Percentiles rank a stretch among this genome's conserved stretches.
Evolutionary conservation across 805 yeast species (phyloP).

Genomic region (Kuraishia piskuri): DNA sequence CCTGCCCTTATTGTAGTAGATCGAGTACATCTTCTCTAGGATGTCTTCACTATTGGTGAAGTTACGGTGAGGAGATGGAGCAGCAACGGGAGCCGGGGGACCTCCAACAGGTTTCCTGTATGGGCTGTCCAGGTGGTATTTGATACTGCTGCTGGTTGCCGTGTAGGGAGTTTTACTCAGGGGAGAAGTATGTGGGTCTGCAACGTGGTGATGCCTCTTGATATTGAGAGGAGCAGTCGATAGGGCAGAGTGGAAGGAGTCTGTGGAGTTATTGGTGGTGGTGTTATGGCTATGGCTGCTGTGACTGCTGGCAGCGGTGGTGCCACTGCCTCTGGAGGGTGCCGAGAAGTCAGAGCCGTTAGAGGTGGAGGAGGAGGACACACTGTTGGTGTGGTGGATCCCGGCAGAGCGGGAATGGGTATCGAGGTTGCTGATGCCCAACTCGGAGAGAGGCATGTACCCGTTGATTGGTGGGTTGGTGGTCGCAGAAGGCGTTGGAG

Average conservation of each 20-base stretch:
- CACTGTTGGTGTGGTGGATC: neutral
- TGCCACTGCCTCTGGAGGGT: neutral
- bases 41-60: neutral
- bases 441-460: no score
- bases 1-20: conserved; percentile 3
- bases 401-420: no score
- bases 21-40: conserved; percentile 1
- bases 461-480: no score
- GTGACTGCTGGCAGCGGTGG: neutral
- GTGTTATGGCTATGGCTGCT: neutral
- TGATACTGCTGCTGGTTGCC: neutral
- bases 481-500: no score
- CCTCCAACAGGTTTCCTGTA: no score
- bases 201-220: neutral
- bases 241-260: neutral
- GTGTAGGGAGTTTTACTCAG: neutral
- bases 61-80: neutral
- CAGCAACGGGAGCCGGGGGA: neutral
- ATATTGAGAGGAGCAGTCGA: neutral
- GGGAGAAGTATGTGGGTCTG: neutral
- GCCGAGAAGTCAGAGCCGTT: neutral
- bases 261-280: neutral
- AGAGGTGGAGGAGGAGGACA: neutral
- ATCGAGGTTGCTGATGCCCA: no score
- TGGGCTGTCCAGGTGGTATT: neutral